A percentile compares a stretch with the other conserved stretches of the same genome.
These are phyloP conservation scores for Cyberlindnera mrakii DNA, from an alignment of 805 yeast species.

Conservation along the genomic window DNA sequence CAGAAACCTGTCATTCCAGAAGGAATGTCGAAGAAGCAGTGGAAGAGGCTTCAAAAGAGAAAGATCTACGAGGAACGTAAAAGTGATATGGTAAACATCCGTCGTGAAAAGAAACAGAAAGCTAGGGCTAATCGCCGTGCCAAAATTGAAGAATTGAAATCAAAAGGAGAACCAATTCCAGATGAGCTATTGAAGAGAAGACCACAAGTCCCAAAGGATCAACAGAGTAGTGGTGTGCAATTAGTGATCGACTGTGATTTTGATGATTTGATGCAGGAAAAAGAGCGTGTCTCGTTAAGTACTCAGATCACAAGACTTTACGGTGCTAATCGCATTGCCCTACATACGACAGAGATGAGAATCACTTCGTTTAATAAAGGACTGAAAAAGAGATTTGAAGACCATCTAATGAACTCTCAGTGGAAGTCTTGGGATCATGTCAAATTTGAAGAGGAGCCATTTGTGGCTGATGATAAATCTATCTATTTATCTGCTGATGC, in stretches of 20 bases:
- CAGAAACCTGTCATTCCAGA: conserved; percentile 48
- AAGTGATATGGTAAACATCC: conserved; percentile 48
- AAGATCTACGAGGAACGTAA: conserved; percentile 58
- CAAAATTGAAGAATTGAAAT: conserved; percentile 28
- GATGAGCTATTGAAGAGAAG: conserved; percentile 33
- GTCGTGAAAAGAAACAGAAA: conserved; percentile 49
- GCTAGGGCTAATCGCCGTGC: conserved; percentile 36
- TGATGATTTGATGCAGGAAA: conserved; percentile 82
- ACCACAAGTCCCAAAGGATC: conserved; percentile 33
- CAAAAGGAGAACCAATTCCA: conserved; percentile 34
- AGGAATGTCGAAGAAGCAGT: conserved; percentile 82
- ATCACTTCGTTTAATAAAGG: conserved; percentile 63
- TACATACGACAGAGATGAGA: conserved; percentile 48
- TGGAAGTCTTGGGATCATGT: conserved; percentile 67
- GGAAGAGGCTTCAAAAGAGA: conserved; percentile 65
- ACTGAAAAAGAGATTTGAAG: conserved; percentile 64
- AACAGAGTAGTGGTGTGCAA: conserved; percentile 40
- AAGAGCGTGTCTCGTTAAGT: conserved; percentile 61
- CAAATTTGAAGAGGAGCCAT: conserved; percentile 33
- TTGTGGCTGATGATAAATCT: conserved; percentile 28
- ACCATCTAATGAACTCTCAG: conserved; percentile 43
- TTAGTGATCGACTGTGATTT: conserved; percentile 85
- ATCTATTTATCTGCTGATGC: conserved; percentile 88
- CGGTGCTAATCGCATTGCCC: conserved; percentile 64
- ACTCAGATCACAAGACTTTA: conserved; percentile 80